Evolutionary conservation across 1,284 basidiomycete genomes (phyloP).

Genomic region (Puccinia coronata): DNA sequence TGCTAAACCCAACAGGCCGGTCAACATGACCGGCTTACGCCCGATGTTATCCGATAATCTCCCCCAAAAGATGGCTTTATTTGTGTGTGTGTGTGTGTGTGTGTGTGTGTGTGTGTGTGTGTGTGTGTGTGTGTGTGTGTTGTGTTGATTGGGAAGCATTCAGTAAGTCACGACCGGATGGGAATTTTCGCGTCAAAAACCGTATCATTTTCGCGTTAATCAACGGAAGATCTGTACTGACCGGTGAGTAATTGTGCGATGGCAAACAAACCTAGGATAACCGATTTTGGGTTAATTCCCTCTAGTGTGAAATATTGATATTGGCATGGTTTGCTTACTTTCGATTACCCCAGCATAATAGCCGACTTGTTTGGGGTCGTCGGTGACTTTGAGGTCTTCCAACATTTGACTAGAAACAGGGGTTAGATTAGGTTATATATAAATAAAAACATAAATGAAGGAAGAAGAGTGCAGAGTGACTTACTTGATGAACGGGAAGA

Average conservation of each 20-base stretch:
- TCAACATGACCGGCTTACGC: constrained; percentile 52
- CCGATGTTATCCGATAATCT: constrained; percentile 51
- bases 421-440: not conserved
- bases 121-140: too few species aligned
- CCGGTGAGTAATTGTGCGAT: constrained; percentile 44
- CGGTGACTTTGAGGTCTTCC: constrained; percentile 40
- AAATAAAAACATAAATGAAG: too few species aligned
- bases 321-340: constrained; percentile 24
- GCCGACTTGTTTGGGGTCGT: constrained; percentile 40
- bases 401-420: constrained; percentile 36
- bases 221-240: not conserved
- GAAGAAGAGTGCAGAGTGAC: not conserved
- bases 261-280: constrained; percentile 38
- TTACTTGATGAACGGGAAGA: constrained; percentile 49
- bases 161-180: not conserved
- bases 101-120: too few species aligned
- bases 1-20: constrained; percentile 51
- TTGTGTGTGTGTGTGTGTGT: too few species aligned
- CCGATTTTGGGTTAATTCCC: too few species aligned
- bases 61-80: constrained; percentile 53
- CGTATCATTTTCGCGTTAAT: too few species aligned
- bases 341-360: constrained; percentile 50
- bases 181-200: not conserved
- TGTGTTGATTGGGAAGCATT: not conserved
- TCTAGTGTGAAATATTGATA: too few species aligned